phyloP scores from a whole-genome alignment of 1,139 yeast genomes.

The Suhomyces bribrorum region DNA sequence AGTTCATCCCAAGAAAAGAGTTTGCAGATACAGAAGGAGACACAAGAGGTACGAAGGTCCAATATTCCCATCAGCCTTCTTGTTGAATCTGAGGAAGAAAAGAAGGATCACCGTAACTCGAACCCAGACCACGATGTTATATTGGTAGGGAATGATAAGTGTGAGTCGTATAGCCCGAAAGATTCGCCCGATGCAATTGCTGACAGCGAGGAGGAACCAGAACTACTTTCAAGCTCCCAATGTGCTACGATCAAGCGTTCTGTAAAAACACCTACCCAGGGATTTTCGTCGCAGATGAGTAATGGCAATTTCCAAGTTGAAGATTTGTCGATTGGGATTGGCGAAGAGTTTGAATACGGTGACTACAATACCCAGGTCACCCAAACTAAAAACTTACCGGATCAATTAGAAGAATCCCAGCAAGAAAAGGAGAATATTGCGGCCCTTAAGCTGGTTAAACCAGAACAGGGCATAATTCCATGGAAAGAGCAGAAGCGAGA shows the following conservation, averaged over 20 bases:
- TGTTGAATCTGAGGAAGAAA: background rate
- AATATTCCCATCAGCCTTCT: slow-evolving; percentile 9
- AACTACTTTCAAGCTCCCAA: slow-evolving; percentile 10
- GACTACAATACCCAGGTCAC: slow-evolving; percentile 1
- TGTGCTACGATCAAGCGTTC: background rate
- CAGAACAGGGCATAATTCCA: background rate
- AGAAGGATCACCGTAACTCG: too few species aligned
- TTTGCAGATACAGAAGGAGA: background rate
- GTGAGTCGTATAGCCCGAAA: background rate
- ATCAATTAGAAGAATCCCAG: too few species aligned
- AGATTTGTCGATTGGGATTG: slow-evolving; percentile 11
- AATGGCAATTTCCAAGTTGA: slow-evolving; percentile 15
- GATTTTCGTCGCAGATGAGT: slow-evolving; percentile 7
- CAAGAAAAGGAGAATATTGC: background rate
- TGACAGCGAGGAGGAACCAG: slow-evolving; percentile 20
- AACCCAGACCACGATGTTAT: slow-evolving; percentile 11
- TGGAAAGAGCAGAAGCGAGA: background rate
- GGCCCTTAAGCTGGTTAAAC: background rate
- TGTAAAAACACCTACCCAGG: background rate
- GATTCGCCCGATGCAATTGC: slow-evolving; percentile 12
- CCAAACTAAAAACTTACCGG: background rate
- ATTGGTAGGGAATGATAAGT: slow-evolving; percentile 2
- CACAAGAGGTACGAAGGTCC: background rate
- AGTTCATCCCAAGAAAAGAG: background rate
- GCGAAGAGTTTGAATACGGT: slow-evolving; percentile 4